Evolutionary conservation across 2,329 filamentous ascomycete genomes (phyloP).

Genomic region (Coniella lustricola): DNA sequence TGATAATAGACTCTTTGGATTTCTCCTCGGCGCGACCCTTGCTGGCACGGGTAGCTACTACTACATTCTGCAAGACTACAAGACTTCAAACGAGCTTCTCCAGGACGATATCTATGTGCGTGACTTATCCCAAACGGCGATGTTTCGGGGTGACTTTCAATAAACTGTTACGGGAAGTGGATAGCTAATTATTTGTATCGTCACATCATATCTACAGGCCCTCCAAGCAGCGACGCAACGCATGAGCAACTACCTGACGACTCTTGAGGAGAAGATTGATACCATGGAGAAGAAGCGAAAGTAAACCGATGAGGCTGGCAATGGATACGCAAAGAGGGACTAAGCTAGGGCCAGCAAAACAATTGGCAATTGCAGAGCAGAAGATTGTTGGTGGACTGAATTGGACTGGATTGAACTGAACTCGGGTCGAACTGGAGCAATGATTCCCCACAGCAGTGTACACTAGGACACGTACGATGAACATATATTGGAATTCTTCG

Average conservation of each 20-base stretch:
- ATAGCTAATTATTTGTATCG: background rate
- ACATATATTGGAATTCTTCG: too few relatives aligned
- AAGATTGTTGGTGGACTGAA: background rate
- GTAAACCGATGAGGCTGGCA: too few relatives aligned
- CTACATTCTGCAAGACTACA: constrained; percentile 90
- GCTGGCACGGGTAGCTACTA: constrained; percentile 81
- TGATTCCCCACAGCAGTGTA: too few relatives aligned
- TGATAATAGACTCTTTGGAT: constrained; percentile 69
- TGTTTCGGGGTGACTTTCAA: too few relatives aligned
- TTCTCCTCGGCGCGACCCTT: constrained; percentile 75
- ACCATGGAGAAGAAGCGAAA: constrained; percentile 60
- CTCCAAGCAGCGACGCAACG: constrained; percentile 82
- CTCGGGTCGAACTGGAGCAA: background rate
- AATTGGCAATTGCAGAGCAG: background rate
- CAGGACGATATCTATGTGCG: constrained; percentile 94
- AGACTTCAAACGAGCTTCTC: constrained; percentile 84
- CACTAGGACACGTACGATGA: too few relatives aligned
- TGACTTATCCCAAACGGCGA: too few relatives aligned
- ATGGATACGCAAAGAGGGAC: too few relatives aligned
- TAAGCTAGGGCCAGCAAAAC: background rate
- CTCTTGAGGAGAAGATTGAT: constrained; percentile 73
- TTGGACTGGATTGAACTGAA: too few relatives aligned
- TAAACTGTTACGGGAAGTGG: too few relatives aligned
- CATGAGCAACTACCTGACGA: constrained; percentile 75
- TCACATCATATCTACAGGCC: constrained; percentile 59